Conservation (phyloP, 2,329 filamentous ascomycete genomes). For the Achaetomium macrosporum region DNA sequence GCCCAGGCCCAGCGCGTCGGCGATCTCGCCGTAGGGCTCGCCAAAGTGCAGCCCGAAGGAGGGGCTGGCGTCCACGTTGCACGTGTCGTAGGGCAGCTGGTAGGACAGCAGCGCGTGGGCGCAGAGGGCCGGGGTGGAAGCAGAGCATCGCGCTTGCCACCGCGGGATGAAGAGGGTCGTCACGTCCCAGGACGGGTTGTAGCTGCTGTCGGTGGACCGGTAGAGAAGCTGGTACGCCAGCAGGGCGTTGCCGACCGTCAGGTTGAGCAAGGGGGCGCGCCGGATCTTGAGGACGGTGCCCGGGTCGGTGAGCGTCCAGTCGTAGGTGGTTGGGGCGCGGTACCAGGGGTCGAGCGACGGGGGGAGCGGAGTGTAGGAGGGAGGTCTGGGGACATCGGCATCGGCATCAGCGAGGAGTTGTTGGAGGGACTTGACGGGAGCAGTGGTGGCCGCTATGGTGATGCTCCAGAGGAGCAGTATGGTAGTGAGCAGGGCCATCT, state of each 20-base stretch:
- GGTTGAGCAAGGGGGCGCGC: conserved; percentile 26
- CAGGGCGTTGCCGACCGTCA: conserved; percentile 15
- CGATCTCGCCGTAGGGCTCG: conserved; percentile 26
- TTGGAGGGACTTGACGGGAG: neutral
- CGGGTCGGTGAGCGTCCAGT: conserved; percentile 21
- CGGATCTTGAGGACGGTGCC: conserved; percentile 32
- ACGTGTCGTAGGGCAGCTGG: conserved; percentile 37
- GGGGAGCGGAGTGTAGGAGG: conserved; percentile 9
- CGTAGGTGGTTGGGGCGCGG: conserved; percentile 11
- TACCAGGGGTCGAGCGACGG: conserved; percentile 23
- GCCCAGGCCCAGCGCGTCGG: conserved; percentile 34
- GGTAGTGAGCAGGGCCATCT: neutral
- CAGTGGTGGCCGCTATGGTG: neutral
- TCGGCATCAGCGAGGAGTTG: conserved; percentile 10
- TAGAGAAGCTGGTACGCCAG: conserved; percentile 32
- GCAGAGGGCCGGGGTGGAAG: conserved; percentile 8
- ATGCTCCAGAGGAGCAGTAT: conserved; percentile 1
- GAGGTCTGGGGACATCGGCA: neutral
- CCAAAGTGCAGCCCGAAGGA: conserved; percentile 31
- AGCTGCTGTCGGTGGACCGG: conserved; percentile 30
- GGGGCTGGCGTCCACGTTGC: conserved; percentile 34
- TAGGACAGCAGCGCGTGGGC: conserved; percentile 34
- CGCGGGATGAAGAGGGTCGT: conserved; percentile 30
- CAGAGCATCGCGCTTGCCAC: conserved; percentile 10
- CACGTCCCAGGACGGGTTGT: conserved; percentile 31